phyloP scores from a whole-genome alignment of 305 asterid species.

The Galium porrigens region DNA sequence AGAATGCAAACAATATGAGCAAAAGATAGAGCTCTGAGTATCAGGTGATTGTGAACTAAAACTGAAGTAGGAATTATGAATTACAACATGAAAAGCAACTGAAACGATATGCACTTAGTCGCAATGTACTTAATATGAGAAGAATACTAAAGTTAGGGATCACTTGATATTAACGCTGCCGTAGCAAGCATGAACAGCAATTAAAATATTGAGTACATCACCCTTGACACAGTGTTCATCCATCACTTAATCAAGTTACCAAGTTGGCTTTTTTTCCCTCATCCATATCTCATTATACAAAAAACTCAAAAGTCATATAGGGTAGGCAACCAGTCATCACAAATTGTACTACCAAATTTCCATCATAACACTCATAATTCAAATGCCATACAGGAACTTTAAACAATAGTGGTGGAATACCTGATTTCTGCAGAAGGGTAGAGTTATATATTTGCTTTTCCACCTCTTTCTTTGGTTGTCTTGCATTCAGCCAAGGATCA shows the following conservation, averaged over 20 bases:
- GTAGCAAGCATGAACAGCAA: neutral
- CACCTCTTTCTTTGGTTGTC: conserved; percentile 81
- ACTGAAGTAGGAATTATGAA: neutral
- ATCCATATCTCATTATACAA: neutral
- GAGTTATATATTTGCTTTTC: conserved; percentile 32
- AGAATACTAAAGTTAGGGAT: neutral
- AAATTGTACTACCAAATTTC: neutral
- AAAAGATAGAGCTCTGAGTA: neutral
- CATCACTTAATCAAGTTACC: neutral
- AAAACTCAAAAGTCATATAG: neutral
- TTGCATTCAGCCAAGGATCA: conserved; percentile 92
- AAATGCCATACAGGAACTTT: no score
- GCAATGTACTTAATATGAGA: neutral
- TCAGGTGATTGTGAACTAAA: neutral
- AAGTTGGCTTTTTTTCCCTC: neutral
- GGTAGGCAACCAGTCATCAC: neutral
- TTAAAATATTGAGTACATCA: neutral
- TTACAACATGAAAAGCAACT: neutral
- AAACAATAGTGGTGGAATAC: conserved; percentile 21
- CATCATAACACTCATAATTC: no score
- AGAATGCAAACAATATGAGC: conserved; percentile 5
- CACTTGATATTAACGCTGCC: neutral
- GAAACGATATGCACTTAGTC: neutral
- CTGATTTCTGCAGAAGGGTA: conserved; percentile 29
- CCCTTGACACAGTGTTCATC: neutral